Evolutionary conservation across 306 rosid species (phyloP).

Genomic region (Citrullus colocynthis): DNA sequence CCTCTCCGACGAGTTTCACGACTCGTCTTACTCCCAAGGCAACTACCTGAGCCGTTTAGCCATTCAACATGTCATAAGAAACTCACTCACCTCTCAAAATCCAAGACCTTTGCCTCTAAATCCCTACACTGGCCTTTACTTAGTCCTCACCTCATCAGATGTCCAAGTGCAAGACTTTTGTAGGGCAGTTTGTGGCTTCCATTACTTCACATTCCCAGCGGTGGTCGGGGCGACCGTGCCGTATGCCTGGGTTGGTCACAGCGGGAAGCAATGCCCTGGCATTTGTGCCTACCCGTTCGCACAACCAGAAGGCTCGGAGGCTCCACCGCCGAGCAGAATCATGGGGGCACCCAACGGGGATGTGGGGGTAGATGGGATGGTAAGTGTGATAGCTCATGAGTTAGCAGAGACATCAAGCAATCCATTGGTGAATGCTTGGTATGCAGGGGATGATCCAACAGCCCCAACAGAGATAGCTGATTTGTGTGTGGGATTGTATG

Average conservation of each 20-base stretch:
- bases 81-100: constrained; percentile 16
- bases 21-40: constrained; percentile 36
- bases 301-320: constrained; percentile 22
- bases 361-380: constrained; percentile 37
- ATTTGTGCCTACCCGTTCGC: constrained; percentile 48
- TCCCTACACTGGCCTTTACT: constrained; percentile 32
- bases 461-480: constrained; percentile 52
- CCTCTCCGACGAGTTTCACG: constrained; percentile 31
- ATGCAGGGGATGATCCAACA: constrained; percentile 43
- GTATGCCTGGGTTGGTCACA: constrained; percentile 40
- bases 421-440: constrained; percentile 47
- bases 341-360: constrained; percentile 37
- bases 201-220: constrained; percentile 44
- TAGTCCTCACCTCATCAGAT: constrained; percentile 26
- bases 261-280: constrained; percentile 46
- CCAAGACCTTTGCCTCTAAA: constrained; percentile 27
- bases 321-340: constrained; percentile 12
- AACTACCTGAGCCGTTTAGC: constrained; percentile 26
- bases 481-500: constrained; percentile 40
- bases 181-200: constrained; percentile 47
- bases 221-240: constrained; percentile 37
- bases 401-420: constrained; percentile 39
- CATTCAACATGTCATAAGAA: constrained; percentile 28
- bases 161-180: constrained; percentile 46
- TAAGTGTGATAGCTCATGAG: constrained; percentile 48